Evolutionary conservation across 306 rosid genomes (phyloP), one percentile per base, ranked within the genome.

Genomic region (Alnus rubra): DNA sequence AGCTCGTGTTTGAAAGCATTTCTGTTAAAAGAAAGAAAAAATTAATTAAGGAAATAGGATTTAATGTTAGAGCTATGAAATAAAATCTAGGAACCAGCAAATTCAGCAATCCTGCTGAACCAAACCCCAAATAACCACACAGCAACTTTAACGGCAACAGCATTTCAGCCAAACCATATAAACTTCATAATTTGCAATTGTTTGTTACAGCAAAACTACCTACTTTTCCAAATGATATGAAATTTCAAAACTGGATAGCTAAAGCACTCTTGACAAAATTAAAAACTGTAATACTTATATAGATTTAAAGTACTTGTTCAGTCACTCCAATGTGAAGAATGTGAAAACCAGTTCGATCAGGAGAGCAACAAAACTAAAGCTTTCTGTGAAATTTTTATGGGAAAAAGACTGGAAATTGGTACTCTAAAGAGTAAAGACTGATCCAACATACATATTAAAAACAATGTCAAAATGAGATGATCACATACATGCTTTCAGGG

Each of bases 1-100:
- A 96, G 90, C 89, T 96, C 99, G 12, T 93, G 89, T 82, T 90
- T 91, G 99, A 96, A 96, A 76, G 92, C 91, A 78, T 81, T 90
- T 83, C 99, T 96, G 88, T 59, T 76, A 59, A 64, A 80, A 56
- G 80, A 65, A 47, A 72, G 59, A 73, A 85, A 55, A 75, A 68
- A 52, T 76, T 82, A 52, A 71, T 7, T 42, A 52, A 11, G 30
- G 35, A 33, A 71, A 82, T 65, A 42, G 58, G 44, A 69, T 3
- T 80, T 35, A 55, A 65, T 60, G 60, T 56, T 79, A 71, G 31
- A 74, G 54, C 53, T 64, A 56, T 58, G 76, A 67, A 78, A 47
- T 72, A 68, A 65, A 84, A 67, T 44, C 76, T 7, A 72, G 73
- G 75, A 69, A 80, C 30, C 52, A 84, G 75, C 63, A 62, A 45